Conservation (phyloP, 148 eudicot species). For the Silene conica region DNA sequence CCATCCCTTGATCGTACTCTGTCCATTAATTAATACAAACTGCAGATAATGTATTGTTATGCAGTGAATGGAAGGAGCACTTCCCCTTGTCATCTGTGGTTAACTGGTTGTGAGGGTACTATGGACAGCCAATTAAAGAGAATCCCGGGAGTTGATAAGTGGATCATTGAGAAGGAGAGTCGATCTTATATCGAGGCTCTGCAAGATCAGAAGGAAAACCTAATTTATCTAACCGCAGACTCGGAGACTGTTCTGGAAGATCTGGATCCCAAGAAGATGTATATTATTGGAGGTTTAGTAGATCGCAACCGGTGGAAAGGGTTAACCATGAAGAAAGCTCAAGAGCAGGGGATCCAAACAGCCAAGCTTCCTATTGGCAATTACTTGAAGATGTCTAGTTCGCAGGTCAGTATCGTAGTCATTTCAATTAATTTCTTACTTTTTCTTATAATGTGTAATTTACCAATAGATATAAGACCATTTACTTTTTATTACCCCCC, state of each 20-base stretch:
- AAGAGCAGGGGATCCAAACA: conserved; percentile 81
- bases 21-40: conserved; percentile 16
- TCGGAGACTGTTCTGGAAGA: conserved; percentile 70
- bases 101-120: conserved; percentile 73
- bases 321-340: conserved; percentile 81
- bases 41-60: conserved; percentile 93
- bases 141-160: conserved; percentile 81
- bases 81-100: conserved; percentile 77
- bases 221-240: conserved; percentile 89
- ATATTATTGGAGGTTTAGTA: conserved; percentile 90
- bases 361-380: conserved; percentile 86
- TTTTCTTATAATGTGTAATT: neutral
- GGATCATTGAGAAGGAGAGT: conserved; percentile 77
- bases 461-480: neutral
- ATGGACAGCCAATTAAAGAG: conserved; percentile 55
- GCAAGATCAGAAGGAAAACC: conserved; percentile 60
- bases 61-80: conserved; percentile 67
- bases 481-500: neutral
- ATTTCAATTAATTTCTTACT: neutral
- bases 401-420: conserved; percentile 52
- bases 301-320: conserved; percentile 98
- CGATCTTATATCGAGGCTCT: conserved; percentile 68
- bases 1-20: neutral
- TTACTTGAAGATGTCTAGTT: conserved; percentile 85
- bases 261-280: conserved; percentile 60